Percentiles rank a stretch among this genome's conserved stretches.
These are phyloP conservation scores for Nevesoporus exiguus DNA, from an alignment of 768 basidiomycete species.

Conservation along the genomic window DNA sequence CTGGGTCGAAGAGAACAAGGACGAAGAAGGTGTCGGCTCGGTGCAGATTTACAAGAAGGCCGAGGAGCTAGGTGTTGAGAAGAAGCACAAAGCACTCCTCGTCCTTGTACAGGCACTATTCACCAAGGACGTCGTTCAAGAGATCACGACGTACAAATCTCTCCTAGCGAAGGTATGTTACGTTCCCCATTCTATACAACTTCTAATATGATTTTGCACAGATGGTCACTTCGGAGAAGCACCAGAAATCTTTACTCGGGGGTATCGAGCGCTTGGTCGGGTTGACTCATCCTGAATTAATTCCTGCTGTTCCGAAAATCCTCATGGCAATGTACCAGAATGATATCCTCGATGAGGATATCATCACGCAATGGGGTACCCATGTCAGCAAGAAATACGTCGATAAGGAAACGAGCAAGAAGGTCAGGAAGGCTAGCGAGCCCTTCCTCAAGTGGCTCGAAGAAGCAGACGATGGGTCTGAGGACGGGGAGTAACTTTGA, in stretches of 20 bases:
- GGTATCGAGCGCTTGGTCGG: conserved; percentile 89
- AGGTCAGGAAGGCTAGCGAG: conserved; percentile 91
- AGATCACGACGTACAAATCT: conserved; percentile 62
- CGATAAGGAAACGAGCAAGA: conserved; percentile 92
- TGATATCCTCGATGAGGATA: conserved; percentile 90
- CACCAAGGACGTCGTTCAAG: conserved; percentile 61
- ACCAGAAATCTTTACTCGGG: conserved; percentile 91
- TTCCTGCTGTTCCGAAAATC: conserved; percentile 78
- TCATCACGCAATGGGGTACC: conserved; percentile 89
- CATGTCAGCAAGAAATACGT: conserved; percentile 97
- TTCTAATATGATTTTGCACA: conserved; percentile 29
- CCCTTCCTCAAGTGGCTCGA: conserved; percentile 96
- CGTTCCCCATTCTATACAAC: background rate
- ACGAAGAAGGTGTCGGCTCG: conserved; percentile 33
- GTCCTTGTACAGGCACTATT: conserved; percentile 85
- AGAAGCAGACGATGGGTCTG: conserved; percentile 73
- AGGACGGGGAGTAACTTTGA: conserved; percentile 27
- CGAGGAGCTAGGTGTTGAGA: conserved; percentile 87
- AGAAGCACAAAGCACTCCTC: conserved; percentile 88
- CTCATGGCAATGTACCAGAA: conserved; percentile 92
- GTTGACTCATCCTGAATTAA: conserved; percentile 65
- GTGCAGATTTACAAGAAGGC: conserved; percentile 83
- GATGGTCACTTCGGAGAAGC: conserved; percentile 91
- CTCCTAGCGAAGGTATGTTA: conserved; percentile 65
- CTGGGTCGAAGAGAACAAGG: conserved; percentile 78